Base-by-base conservation (phyloP, 768 basidiomycete species). In the Nidula microcarpa region DNA sequence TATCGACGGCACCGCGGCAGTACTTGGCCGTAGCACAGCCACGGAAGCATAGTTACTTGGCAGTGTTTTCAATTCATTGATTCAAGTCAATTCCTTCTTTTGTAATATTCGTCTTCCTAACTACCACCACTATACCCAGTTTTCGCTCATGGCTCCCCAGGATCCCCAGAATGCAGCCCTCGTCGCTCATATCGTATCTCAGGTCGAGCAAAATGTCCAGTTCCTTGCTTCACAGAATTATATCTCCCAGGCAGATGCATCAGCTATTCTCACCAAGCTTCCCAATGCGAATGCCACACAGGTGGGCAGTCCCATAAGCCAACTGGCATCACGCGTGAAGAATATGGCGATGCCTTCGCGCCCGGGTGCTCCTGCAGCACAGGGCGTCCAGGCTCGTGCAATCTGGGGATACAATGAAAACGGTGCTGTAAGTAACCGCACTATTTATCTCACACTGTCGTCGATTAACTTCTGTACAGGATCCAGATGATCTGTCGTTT, bases 401-500 rank as follows among this genome's bases (percentile, higher is more conserved):
- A 51, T 85, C 0, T 89, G 87, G 88, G 67, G 71, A 1, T 90
- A 90, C 66, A 85, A 85, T 52, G 83, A 84, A 58, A 68, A 80
- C 49, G 81, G 81, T 49, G 57, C 65, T 55, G 81, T 85, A 50
- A 43, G 75, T 60, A 46, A n/a, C 18, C 23, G 13, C 46, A 47
- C 46, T 43, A 47, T 33, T 54, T 34, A n/a, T 37, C 13, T 35
- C 11, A 32, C n/a, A n/a, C 52, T 11, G 53, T 32, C 32, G 36
- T 49, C 18, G 44, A 57, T 52, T 54, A 33, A 43, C 14, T 48
- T 36, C 39, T 39, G 50, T 51, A 9, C 62, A 93, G 88, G 88
- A 91, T 59, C 73, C 78, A 10, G 82, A 86, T n/a, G 93, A 96
- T 64, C 75, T 96, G 6, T 80, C 84, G 1, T 94, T 96, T 76